phyloP scores from a whole-genome alignment of 345 rosid species.

The Conringia planisiliqua region DNA sequence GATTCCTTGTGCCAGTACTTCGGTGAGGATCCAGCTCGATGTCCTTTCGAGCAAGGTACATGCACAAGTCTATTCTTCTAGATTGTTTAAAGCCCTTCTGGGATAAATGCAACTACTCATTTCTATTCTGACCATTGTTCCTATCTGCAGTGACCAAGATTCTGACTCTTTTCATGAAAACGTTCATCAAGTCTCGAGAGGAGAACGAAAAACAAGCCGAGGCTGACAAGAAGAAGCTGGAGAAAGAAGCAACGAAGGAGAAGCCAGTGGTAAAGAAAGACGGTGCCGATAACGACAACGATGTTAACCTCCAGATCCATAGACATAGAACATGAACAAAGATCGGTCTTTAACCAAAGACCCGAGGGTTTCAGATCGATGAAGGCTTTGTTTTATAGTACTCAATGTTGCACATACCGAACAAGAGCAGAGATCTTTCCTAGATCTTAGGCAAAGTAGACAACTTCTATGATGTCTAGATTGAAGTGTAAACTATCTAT shows the following conservation, averaged over 20 bases:
- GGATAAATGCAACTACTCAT: not conserved
- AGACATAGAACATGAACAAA: conserved; percentile 30
- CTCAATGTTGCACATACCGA: conserved; percentile 27
- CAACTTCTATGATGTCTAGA: conserved; percentile 9
- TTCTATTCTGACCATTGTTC: not conserved
- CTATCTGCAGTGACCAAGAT: conserved; percentile 77
- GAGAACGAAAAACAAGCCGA: conserved; percentile 82
- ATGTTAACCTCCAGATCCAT: conserved; percentile 31
- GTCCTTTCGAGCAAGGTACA: conserved; percentile 98
- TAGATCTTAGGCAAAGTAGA: conserved; percentile 29
- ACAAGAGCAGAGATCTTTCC: conserved; percentile 22
- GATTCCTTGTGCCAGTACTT: conserved; percentile 94
- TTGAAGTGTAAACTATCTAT: conserved; percentile 12
- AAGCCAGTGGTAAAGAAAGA: conserved; percentile 57
- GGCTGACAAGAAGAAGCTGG: conserved; percentile 86
- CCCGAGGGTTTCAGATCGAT: conserved; percentile 4
- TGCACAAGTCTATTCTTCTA: not conserved
- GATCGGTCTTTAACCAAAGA: conserved; percentile 5
- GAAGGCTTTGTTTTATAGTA: conserved; percentile 11
- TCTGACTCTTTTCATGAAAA: conserved; percentile 71
- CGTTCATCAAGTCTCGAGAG: conserved; percentile 76
- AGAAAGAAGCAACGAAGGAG: conserved; percentile 85
- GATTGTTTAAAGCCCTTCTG: not conserved
- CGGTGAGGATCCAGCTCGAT: conserved; percentile 96
- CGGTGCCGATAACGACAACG: conserved; percentile 34